Evolutionary conservation across 2,329 filamentous ascomycete species (phyloP).

Genomic region (Phaeosphaeriaceae sp.): DNA sequence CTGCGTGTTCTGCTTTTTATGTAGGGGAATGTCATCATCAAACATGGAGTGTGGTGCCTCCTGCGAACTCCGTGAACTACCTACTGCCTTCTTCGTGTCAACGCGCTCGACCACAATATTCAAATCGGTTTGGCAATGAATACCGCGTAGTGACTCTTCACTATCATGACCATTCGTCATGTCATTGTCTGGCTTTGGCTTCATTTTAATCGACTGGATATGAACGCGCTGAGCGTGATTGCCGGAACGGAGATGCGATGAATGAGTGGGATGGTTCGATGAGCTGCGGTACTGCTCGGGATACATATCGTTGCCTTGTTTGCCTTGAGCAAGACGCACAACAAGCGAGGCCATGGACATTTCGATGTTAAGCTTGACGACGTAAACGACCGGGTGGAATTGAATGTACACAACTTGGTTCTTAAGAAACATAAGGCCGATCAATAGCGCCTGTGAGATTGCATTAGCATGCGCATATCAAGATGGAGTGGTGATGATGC

Average conservation of each 20-base stretch:
- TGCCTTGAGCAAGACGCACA: conserved; percentile 43
- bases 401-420: conserved; percentile 49
- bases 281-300: conserved; percentile 24
- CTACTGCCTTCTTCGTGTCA: conserved; percentile 6
- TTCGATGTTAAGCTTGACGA: conserved; percentile 55
- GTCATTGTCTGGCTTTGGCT: conserved; percentile 14
- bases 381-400: conserved; percentile 52
- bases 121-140: conserved; percentile 35
- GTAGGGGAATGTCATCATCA: conserved; percentile 35
- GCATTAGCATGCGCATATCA: background rate
- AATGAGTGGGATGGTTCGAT: conserved; percentile 9
- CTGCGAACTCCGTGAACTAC: conserved; percentile 25
- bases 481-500: background rate
- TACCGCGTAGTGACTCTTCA: conserved; percentile 29
- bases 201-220: conserved; percentile 26
- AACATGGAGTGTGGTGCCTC: conserved; percentile 31
- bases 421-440: conserved; percentile 49
- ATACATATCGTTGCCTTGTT: conserved; percentile 35
- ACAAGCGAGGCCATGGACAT: conserved; percentile 54
- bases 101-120: conserved; percentile 28
- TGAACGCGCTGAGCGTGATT: conserved; percentile 15
- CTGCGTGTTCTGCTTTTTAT: conserved; percentile 12
- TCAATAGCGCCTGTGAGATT: conserved; percentile 38
- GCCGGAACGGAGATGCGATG: conserved; percentile 22
- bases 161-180: conserved; percentile 27